A percentile compares a stretch with the other conserved stretches of the same genome.
These are phyloP conservation scores for Aspergillus fumigatiaffinis DNA, from an alignment of 2,329 filamentous ascomycete genomes.

Conservation along the genomic window DNA sequence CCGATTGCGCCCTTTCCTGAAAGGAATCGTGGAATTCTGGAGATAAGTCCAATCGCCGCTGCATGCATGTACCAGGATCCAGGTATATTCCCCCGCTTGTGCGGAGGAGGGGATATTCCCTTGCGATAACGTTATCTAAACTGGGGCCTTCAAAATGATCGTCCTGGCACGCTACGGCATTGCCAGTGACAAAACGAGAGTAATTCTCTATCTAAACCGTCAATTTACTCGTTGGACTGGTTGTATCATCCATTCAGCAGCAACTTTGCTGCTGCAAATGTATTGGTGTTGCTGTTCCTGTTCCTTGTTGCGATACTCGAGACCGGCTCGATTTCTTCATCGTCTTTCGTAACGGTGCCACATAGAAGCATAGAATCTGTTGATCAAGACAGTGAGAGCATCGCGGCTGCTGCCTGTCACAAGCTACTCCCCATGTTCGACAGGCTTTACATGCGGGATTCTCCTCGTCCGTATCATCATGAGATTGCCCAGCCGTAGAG, in stretches of 20 bases:
- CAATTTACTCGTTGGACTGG: neutral
- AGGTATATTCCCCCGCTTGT: neutral
- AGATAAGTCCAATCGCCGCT: neutral
- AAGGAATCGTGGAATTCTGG: neutral
- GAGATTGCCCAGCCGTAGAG: conserved; percentile 4
- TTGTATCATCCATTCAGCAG: neutral
- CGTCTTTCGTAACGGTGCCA: conserved; percentile 19
- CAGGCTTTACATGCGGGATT: conserved; percentile 24
- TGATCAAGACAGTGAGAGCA: conserved; percentile 30
- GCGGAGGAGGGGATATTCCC: neutral
- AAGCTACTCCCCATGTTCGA: conserved; percentile 23
- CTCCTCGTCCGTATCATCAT: neutral
- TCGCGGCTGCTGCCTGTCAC: conserved; percentile 27
- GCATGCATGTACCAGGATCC: neutral
- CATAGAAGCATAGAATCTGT: conserved; percentile 33
- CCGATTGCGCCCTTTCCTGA: neutral
- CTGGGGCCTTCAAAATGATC: neutral
- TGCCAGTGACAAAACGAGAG: neutral
- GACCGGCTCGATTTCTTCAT: conserved; percentile 14
- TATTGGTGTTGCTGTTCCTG: neutral
- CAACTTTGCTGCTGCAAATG: neutral
- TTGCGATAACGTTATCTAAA: neutral
- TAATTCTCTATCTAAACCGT: neutral
- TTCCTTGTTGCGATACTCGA: neutral
- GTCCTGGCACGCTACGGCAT: neutral